Percentiles rank a stretch among this genome's conserved stretches.
These are phyloP conservation scores for Hypoxylon sp. DNA, from an alignment of 2,329 filamentous ascomycete genomes.

Conservation along the genomic window DNA sequence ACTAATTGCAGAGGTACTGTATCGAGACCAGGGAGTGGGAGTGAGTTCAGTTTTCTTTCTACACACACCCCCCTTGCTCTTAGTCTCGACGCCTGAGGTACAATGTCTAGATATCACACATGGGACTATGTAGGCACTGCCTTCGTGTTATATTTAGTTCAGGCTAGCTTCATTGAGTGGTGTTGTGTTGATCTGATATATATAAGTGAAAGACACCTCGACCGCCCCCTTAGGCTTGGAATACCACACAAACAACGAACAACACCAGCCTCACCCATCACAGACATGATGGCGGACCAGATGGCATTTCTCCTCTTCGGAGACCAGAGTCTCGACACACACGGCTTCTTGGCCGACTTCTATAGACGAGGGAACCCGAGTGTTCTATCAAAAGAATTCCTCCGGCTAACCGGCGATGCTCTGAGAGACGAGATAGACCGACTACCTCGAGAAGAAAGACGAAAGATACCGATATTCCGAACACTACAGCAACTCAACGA, in stretches of 20 bases:
- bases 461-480: conserved; percentile 73
- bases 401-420: conserved; percentile 70
- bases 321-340: conserved; percentile 79
- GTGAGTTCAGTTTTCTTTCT: conserved; percentile 42
- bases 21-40: conserved; percentile 47
- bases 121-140: conserved; percentile 41
- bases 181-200: conserved; percentile 48
- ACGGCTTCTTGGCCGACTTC: conserved; percentile 72
- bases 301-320: conserved; percentile 75
- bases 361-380: conserved; percentile 63
- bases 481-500: conserved; percentile 76
- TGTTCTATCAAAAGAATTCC: conserved; percentile 72
- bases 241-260: conserved; percentile 41
- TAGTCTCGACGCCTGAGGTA: conserved; percentile 39
- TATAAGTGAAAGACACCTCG: conserved; percentile 51
- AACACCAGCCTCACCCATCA: conserved; percentile 45
- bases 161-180: conserved; percentile 37
- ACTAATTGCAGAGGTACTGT: conserved; percentile 51
- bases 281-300: conserved; percentile 61
- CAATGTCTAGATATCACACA: conserved; percentile 42
- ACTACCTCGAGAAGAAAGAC: conserved; percentile 70
- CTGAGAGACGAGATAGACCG: conserved; percentile 72
- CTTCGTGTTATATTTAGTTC: conserved; percentile 50
- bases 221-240: conserved; percentile 37
- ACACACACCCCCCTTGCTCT: conserved; percentile 40